Evolutionary conservation across 2,329 filamentous ascomycete species (phyloP), one percentile per base, ranked within the genome.

Genomic region (Stylonectria norvegica): DNA sequence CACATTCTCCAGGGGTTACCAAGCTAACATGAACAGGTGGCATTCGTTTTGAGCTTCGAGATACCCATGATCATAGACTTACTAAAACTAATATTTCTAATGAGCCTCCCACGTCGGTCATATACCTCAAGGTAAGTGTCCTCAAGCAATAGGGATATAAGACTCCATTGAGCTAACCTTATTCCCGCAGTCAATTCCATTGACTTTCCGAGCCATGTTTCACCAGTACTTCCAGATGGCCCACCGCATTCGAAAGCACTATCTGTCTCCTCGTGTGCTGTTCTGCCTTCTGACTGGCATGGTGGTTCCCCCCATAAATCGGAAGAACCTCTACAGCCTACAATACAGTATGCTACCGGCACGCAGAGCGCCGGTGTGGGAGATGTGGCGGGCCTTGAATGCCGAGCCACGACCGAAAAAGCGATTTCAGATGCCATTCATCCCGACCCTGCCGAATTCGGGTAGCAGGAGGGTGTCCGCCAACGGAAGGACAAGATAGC

Each of bases 341-440:
- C 93, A 98, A 67, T 98, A 98, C 66, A 95, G 89, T 68, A 97
- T 97, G 89, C 75, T 98, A 28, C 94, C 94, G 0, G 85, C 87
- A 6, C 78, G 79, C 38, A 73, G 94, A 31, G 85, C 88, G 0
- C 82, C 84, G 2, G 85, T 97, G 42, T 73, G 78, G 55, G 89
- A 96, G 60, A 84, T 97, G 62, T 98, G 94, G 93, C 72, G 76
- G 30, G 76, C 79, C 27, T 67, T 93, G 40, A 85, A 78, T 46
- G 67, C 66, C 20, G 58, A 76, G 34, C 57, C 67, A 20, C 68
- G 68, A 6, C 61, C 60, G 68, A 77, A 67, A 43, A 68, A 69
- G 48, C 62, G 65, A 4, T 62, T 70, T 29, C 61, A 56, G 28
- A 43, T 65, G 18, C 62, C 63, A 11, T 54, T 57, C 14, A 63